Evolutionary conservation across 176 grass and related monocot species (phyloP), one percentile per base, ranked within the genome.

Genomic region (Oryza brachyantha): DNA sequence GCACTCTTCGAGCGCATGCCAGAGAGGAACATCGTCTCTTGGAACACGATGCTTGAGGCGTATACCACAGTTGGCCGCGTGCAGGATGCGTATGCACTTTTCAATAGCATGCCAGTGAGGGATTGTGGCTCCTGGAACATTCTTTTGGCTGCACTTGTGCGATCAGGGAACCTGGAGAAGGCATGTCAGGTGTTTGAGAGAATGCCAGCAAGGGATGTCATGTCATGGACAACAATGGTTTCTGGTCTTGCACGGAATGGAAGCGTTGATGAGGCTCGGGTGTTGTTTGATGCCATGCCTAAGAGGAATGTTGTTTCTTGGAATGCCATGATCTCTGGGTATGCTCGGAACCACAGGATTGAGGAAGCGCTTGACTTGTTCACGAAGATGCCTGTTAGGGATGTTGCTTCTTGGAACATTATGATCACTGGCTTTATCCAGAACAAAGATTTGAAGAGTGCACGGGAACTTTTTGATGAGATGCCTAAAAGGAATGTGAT

Each of bases 271-370:
- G 77, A 86, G 34, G 89, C 89, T 43, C 69, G 75, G 13, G 34
- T 3, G 0, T 5, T 91, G 54, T 91, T 90, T 58, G 80, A 91
- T 76, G 69, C 13, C 27, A 91, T 84, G 77, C 84, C 84, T 0
- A 35, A 80, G 10, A 84, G 76, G 76, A 88, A 84, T 76, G 64
- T 84, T 0, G 71, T 88, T 43, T 88, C 80, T 55, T 93, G 81
- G 81, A 90, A 91, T 76, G 77, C 88, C 76, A 93, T 87, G 84
- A 74, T 91, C 45, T 91, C 88, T 3, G 67, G 78, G 45, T 91
- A 84, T 25, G 43, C 61, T 17, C 71, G 29, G 39, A 91, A 88
- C 37, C 13, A 57, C 35, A 82, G 84, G 67, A 75, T 91, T 45
- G 59, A 37, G 8, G 75, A 91, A 75, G 88, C 88, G 0, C 29